Base-by-base conservation (phyloP, 2,329 filamentous ascomycete species). In the Diplocarpon rosae region DNA sequence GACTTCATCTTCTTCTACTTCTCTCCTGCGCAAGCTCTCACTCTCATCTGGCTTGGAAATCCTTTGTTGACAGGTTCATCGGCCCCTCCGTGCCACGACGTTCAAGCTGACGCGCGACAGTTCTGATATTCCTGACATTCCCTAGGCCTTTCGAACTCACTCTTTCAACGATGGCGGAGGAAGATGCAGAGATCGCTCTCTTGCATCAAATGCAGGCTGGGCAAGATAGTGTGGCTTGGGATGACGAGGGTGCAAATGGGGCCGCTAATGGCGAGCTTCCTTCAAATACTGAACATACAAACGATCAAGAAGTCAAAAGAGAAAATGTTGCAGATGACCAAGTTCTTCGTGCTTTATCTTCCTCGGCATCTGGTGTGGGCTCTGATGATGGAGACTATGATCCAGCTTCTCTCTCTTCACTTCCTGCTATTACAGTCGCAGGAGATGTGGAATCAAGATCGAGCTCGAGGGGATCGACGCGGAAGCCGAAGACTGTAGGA, bases 121-220 rank as follows among this genome's bases (percentile, higher is more conserved):
- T 41, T 30, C 15, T 27, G 12, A 9, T 20, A 29, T 39, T n/a
- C 29, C 8, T 14, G n/a, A 30, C 10, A 15, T 11, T 28, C 32
- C 24, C 11, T 32, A 5, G 30, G 9, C 34, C 17, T 31, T 37
- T 37, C 28, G n/a, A 45, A 11, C 8, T 37, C 34, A 37, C 30
- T 37, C 13, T 37, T 33, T 43, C 46, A 39, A 58, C 38, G 41
- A 62, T 62, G 60, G 53, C 57, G 55, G 60, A 59, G 58, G 59
- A 61, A 52, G 60, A 60, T 51, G 58, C 54, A 50, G 60, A 62
- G 49, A 62, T 62, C 57, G 60, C 59, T 58, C 59, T 61, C 48
- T 56, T 62, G 50, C 60, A 59, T 54, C 54, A 58, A 48, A 55
- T 62, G 46, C 60, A 62, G 56, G 57, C 57, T 33, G 59, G 55